Base-by-base conservation (phyloP, 352 stramenopile species). In the Globisporangium paroecandrum region DNA sequence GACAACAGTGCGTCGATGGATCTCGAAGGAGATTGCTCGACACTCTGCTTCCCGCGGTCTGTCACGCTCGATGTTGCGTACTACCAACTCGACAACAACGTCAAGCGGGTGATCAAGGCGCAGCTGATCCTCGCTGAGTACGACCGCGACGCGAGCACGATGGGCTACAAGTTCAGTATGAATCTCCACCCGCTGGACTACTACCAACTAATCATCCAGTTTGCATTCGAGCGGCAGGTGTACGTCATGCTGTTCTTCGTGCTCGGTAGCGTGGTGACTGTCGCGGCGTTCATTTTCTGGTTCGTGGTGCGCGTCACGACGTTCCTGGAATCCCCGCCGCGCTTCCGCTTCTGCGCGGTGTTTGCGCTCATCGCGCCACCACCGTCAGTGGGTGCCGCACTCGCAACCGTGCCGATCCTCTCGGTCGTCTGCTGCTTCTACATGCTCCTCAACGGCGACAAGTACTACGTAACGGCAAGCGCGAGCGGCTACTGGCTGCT, bases 161-260 rank as follows among this genome's bases (percentile, higher is more conserved):
- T 85, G 12, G 77, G 75, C 34, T 99, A 99, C 73, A 92, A 82
- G n/a, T 83, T 99, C 27, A 87, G 85, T 38, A 58, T 99, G 4
- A 91, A 97, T 56, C 89, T 98, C 64, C 89, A 97, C 51, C 80
- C 97, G 34, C 85, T 99, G n/a, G 86, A 89, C 72, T 99, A 98
- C 78, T 90, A 98, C 70, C 83, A 97, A 46, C 84, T 99, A 3
- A 87, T 99, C 43, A 97, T 99, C 29, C 91, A 98, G 70, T 99
- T 99, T 76, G 95, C 95, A 0, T 99, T 99, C 66, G 89, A 96
- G 64, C 81, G 82, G 22, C 78, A 91, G 57, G 91, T 99, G 9
- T 99, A 98, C 59, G 81, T 98, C 29, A 74, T 95, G 0, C 78
- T 99, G 10, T 99, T 99, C 69, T 80, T 93, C 58, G 84, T 97